Conservation (phyloP, 2,329 filamentous ascomycete genomes). For the Beauveria sp. region DNA sequence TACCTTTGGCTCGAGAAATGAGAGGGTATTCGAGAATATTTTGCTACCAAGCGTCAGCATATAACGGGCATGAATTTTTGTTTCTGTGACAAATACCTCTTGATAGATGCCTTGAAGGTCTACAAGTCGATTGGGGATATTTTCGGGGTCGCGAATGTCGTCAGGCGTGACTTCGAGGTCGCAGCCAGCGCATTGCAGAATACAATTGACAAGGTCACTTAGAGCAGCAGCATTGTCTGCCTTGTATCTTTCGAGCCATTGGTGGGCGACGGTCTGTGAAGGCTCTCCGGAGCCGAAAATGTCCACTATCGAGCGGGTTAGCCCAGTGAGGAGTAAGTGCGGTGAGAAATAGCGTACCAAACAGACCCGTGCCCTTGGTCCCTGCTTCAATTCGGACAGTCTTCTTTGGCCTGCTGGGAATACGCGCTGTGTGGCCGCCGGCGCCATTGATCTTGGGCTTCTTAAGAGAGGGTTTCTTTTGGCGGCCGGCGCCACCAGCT, state of each 20-base stretch:
- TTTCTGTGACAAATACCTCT: conserved; percentile 43
- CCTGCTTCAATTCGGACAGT: conserved; percentile 43
- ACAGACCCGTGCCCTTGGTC: conserved; percentile 45
- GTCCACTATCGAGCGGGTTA: conserved; percentile 39
- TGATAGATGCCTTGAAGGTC: conserved; percentile 88
- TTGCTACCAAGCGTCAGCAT: conserved; percentile 35
- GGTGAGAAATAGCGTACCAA: conserved; percentile 34
- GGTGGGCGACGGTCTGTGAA: conserved; percentile 48
- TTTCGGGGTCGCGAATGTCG: conserved; percentile 85
- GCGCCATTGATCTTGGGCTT: conserved; percentile 54
- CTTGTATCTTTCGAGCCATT: conserved; percentile 53
- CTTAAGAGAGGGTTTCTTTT: conserved; percentile 53
- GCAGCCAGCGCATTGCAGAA: conserved; percentile 69
- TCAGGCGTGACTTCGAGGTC: conserved; percentile 68
- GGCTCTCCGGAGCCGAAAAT: conserved; percentile 54
- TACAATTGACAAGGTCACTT: conserved; percentile 58
- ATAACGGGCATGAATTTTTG: not conserved
- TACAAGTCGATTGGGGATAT: conserved; percentile 65
- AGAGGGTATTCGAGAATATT: conserved; percentile 87
- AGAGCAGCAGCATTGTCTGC: conserved; percentile 46
- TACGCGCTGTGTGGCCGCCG: conserved; percentile 32
- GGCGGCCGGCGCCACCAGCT: conserved; percentile 35
- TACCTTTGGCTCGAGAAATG: conserved; percentile 71
- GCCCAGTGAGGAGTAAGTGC: conserved; percentile 17
- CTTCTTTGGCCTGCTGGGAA: conserved; percentile 50